phyloP scores from a whole-genome alignment of 352 stramenopile genomes.

The Phytophthora pistaciae region DNA sequence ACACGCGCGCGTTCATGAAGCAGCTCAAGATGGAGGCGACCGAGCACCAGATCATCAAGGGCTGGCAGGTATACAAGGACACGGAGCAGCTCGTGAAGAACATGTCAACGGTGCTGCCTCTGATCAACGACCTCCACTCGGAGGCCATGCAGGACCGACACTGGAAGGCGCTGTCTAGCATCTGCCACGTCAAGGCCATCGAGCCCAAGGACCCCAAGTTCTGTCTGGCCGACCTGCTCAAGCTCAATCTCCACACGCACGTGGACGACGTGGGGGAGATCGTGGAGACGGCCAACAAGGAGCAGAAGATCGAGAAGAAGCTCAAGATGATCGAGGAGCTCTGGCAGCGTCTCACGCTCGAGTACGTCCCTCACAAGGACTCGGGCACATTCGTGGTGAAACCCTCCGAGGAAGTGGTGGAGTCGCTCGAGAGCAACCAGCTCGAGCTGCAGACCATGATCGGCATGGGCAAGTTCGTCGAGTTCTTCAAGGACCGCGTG shows the following conservation, averaged over 20 bases:
- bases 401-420: conserved; percentile 86
- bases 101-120: conserved; percentile 82
- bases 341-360: conserved; percentile 83
- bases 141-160: conserved; percentile 95
- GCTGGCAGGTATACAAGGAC: conserved; percentile 91
- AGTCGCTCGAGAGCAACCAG: conserved; percentile 89
- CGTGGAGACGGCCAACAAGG: conserved; percentile 90
- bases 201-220: conserved; percentile 88
- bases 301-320: conserved; percentile 93
- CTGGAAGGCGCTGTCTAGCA: conserved; percentile 90
- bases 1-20: conserved; percentile 86
- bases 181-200: conserved; percentile 90
- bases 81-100: conserved; percentile 90
- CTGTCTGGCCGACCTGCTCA: conserved; percentile 83
- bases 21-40: conserved; percentile 86
- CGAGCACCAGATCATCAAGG: conserved; percentile 88
- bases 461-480: conserved; percentile 92
- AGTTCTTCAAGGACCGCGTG: conserved; percentile 91
- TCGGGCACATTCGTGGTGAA: conserved; percentile 89
- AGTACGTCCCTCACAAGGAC: conserved; percentile 91
- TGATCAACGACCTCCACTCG: conserved; percentile 97
- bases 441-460: conserved; percentile 91
- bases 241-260: conserved; percentile 84
- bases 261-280: conserved; percentile 90
- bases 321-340: conserved; percentile 90